A percentile compares a stretch with the other conserved stretches of the same genome.
Conservation (phyloP, 2,329 filamentous ascomycete species). For the Pseudocercospora musae region DNA sequence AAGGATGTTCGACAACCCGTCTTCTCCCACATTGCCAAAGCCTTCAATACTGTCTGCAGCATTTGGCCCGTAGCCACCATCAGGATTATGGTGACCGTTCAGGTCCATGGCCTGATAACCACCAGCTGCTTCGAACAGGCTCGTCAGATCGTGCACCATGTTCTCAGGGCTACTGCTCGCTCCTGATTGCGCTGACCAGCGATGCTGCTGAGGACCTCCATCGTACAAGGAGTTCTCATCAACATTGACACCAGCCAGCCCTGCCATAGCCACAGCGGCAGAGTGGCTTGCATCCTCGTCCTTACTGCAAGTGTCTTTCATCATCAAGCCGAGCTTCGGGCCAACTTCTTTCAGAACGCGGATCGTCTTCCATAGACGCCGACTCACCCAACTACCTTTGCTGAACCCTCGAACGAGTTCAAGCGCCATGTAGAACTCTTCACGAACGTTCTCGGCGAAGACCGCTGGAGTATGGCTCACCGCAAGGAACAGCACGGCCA, state of each 20-base stretch:
- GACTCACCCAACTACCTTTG: slow-evolving; percentile 67
- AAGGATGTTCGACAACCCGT: slow-evolving; percentile 58
- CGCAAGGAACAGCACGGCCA: slow-evolving; percentile 73
- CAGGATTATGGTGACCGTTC: slow-evolving; percentile 1
- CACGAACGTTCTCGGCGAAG: slow-evolving; percentile 65
- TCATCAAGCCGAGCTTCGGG: slow-evolving; percentile 61
- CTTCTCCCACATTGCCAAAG: slow-evolving; percentile 49
- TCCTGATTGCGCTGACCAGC: slow-evolving; percentile 22
- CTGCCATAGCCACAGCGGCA: slow-evolving; percentile 64
- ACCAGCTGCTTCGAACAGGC: slow-evolving; percentile 62
- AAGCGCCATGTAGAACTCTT: slow-evolving; percentile 76
- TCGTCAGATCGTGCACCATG: slow-evolving; percentile 61
- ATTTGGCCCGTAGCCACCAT: slow-evolving; percentile 8
- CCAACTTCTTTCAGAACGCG: slow-evolving; percentile 68
- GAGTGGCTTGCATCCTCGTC: slow-evolving; percentile 56
- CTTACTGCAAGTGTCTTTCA: slow-evolving; percentile 23
- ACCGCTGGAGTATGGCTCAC: slow-evolving; percentile 70
- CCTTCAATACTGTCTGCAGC: slow-evolving; percentile 31
- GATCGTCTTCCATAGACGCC: slow-evolving; percentile 71
- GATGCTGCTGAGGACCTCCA: slow-evolving; percentile 17
- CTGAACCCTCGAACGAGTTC: slow-evolving; percentile 71
- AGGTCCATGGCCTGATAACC: slow-evolving; percentile 38
- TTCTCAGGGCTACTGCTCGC: slow-evolving; percentile 57
- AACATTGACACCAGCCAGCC: slow-evolving; percentile 60
- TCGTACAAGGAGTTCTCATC: slow-evolving; percentile 54